Base-by-base conservation (phyloP, 2,329 filamentous ascomycete species). In the Tolypocladium amazonense region DNA sequence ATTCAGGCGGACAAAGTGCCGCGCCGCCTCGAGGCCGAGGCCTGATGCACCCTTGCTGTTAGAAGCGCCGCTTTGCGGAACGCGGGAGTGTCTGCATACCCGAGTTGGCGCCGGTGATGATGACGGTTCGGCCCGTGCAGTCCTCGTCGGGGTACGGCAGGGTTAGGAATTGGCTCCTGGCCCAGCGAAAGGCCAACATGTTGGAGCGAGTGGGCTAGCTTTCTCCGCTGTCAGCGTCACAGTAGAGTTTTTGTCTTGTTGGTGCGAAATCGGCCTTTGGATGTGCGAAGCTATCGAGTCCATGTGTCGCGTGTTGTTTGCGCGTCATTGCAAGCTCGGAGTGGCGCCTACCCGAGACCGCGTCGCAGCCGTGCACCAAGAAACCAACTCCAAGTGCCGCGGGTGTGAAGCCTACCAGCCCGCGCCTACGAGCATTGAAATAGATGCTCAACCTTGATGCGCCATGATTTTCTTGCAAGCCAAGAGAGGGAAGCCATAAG, bases 31-130 rank as follows among this genome's bases (percentile, higher is more conserved):
- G 23, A 73, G 68, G 5, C 77, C 77, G 2, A 79, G 66, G 14
- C 76, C 75, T 68, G 23, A 6, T 18, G 0, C 23, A 12, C n/a
- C 9, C 8, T 43, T 6, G 56, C n/a, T 9, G 43, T 47, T 14
- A 57, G 56, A 45, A 27, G 6, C 43, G 27, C 4, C 14, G 23
- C n/a, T n/a, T 11, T 25, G 12, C 20, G 15, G 50, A 33, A 14
- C 4, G 14, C n/a, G 39, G 4, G 23, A 20, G 12, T 35, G 35
- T 54, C 6, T 15, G 47, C 30, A 25, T 41, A 68, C 69, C 70
- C 35, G 64, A 65, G 56, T 78, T 80, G 55, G 72, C 70, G n/a
- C 77, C 77, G 0, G 76, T 79, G 41, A 80, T 65, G 30, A 79
- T 71, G 45, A 77, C 61, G 2, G 66, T 71, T 59, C 74, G 70